Evolutionary conservation across 768 basidiomycete genomes (phyloP), one percentile per base, ranked within the genome.

Genomic region (Rhodotorula babjevae): DNA sequence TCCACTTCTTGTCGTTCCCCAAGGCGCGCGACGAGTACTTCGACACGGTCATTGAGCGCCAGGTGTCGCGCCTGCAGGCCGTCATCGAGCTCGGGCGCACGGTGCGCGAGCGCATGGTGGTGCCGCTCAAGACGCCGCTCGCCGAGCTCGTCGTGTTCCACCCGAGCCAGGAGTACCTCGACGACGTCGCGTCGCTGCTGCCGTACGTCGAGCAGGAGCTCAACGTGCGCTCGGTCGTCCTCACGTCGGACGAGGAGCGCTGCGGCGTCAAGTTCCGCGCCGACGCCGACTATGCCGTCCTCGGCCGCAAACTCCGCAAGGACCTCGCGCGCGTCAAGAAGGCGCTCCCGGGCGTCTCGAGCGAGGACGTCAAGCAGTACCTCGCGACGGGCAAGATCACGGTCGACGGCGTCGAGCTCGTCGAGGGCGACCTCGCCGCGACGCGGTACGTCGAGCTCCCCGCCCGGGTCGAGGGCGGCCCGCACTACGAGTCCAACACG

Each of bases 1-100:
- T 99, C 74, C 96, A 99, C 83, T 99, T 98, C 86, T 81, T 98
- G 72, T 85, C 87, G 65, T 98, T 96, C 88, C 96, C 96, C 0
- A 86, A 89, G 53, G 89, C 93, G 63, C 93, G 93, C 80, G 88
- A 91, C 77, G 93, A 94, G 74, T 98, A 98, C 84, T 93, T 96
- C 80, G 92, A 99, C 81, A 87, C 84, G 29, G 89, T 88, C 77
- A 93, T 98, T 77, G 93, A 98, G 82, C 87, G 94, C 61, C 90
- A 96, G 82, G 92, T 98, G 33, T 86, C 90, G 81, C 87, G 93
- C 18, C 93, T 99, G 90, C 93, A 95, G 81, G 86, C 89, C 19
- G 89, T 99, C 80, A 98, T 98, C 75, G 93, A 97, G 63, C 84
- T 99, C 74, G 88, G 90, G 11, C 87, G 96, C 72, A 88, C 88